These are phyloP conservation scores for Aspergillus costaricaensis DNA, from an alignment of 2,329 filamentous ascomycete genomes.

Conservation along the genomic window DNA sequence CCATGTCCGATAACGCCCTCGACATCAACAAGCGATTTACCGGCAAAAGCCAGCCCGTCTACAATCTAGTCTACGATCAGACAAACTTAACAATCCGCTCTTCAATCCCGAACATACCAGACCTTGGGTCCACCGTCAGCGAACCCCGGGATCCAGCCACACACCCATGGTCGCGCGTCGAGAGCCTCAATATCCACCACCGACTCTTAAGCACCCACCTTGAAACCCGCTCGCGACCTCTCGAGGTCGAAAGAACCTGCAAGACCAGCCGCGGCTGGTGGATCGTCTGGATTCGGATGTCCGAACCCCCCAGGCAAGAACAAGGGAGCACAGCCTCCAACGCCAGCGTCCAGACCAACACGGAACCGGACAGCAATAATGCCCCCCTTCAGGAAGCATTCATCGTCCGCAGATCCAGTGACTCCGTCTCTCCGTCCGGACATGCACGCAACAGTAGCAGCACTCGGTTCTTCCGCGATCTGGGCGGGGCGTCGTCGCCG, in stretches of 20 bases:
- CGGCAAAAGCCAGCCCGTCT: conserved; percentile 49
- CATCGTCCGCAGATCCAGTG: conserved; percentile 49
- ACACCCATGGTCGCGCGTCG: conserved; percentile 54
- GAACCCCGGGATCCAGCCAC: conserved; percentile 13
- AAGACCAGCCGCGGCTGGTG: conserved; percentile 68
- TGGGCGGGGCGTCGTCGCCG: conserved; percentile 38
- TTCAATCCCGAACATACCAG: conserved; percentile 65
- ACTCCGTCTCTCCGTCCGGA: conserved; percentile 36
- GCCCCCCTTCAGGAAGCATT: conserved; percentile 45
- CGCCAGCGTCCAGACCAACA: conserved; percentile 10
- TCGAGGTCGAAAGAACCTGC: conserved; percentile 61
- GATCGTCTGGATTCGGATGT: conserved; percentile 65
- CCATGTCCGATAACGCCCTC: conserved; percentile 32
- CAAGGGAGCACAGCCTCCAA: conserved; percentile 4
- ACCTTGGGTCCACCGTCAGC: conserved; percentile 45
- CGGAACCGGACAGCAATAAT: conserved; percentile 12
- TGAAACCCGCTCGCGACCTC: conserved; percentile 49
- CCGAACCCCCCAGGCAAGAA: conserved; percentile 15
- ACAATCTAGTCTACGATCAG: conserved; percentile 64
- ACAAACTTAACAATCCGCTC: conserved; percentile 59
- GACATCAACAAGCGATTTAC: conserved; percentile 35
- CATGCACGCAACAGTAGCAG: conserved; percentile 37
- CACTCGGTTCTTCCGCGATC: conserved; percentile 42
- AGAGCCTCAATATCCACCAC: conserved; percentile 63
- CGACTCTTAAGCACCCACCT: conserved; percentile 60